Base-by-base conservation (phyloP, 2,329 filamentous ascomycete species). In the Ophiostoma australiae region DNA sequence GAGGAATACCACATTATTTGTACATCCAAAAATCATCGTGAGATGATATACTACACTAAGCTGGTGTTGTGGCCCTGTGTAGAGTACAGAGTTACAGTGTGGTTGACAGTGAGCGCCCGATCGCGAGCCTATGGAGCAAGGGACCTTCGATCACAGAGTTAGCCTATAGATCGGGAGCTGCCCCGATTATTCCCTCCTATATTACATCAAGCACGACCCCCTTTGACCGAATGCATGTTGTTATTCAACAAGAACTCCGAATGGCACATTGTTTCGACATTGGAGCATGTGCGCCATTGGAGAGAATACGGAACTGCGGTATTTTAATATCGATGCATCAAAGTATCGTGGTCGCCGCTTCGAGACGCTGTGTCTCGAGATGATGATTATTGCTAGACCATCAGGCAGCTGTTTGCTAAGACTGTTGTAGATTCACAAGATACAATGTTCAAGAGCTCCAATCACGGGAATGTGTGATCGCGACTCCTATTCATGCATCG, bases 121-220 rank as follows among this genome's bases (percentile, higher is more conserved):
- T 58, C n/a, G 23, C 52, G 52, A 58, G 52, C n/a, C 17, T 58
- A 58, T 58, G 52, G n/a, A 58, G 52, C 52, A 11, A 27, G 52
- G 52, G 23, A 11, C n/a, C 52, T 27, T 31, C 23, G 52, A 58
- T 58, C 52, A n/a, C 15, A 58, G 37, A 27, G n/a, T 58, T 27
- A 27, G 52, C 52, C n/a, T 58, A 58, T 58, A 58, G n/a, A 58
- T 58, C 52, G 52, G 52, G 23, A 13, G 23, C 10, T 58, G 52
- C 23, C 52, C 52, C 52, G 52, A 58, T 58, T 58, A 58, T 27
- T 58, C 23, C 52, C n/a, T 58, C 52, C 52, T 58, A 58, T 58
- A 58, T 58, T 31, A 58, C 10, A 27, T n/a, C 52, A 58, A 58
- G n/a, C 52, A 27, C 52, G 17, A 58, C 27, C 52, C 52, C 27